Percentiles rank a stretch among this genome's conserved stretches.
Evolutionary conservation across 768 basidiomycete species (phyloP).

Genomic region (Tricholoma terreum): DNA sequence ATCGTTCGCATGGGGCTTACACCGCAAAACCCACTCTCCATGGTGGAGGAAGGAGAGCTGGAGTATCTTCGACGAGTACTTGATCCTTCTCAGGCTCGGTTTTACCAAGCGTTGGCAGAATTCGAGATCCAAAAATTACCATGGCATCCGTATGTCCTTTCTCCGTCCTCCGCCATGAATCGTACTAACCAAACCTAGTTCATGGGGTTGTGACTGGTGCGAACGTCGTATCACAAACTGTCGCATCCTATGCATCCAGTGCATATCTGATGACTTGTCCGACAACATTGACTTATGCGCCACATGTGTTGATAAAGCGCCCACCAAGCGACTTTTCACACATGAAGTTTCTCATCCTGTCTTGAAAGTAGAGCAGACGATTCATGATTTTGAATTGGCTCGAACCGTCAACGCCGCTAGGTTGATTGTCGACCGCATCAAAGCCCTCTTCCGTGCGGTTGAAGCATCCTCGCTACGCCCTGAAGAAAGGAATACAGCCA

Average conservation of each 20-base stretch:
- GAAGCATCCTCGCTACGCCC: conserved; percentile 14
- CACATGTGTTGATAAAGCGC: conserved; percentile 27
- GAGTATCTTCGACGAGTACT: conserved; percentile 28
- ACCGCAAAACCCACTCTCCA: conserved; percentile 26
- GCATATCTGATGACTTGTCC: conserved; percentile 30
- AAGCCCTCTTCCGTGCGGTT: conserved; percentile 22
- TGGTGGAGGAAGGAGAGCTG: conserved; percentile 25
- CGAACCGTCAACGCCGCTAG: conserved; percentile 25
- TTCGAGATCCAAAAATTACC: conserved; percentile 33
- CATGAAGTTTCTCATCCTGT: conserved; percentile 31
- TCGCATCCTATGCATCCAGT: conserved; percentile 31
- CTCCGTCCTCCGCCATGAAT: not conserved
- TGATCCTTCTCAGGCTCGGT: conserved; percentile 32
- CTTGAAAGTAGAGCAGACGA: conserved; percentile 28
- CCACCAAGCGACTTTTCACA: conserved; percentile 26
- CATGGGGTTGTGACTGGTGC: conserved; percentile 33
- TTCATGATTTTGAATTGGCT: conserved; percentile 31
- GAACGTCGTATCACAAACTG: conserved; percentile 30
- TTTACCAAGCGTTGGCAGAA: conserved; percentile 31
- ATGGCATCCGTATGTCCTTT: conserved; percentile 31
- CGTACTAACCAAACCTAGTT: conserved; percentile 8
- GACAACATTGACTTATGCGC: conserved; percentile 33
- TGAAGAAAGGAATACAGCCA: not conserved
- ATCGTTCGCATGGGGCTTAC: conserved; percentile 29
- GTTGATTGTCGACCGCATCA: conserved; percentile 21